phyloP scores from a whole-genome alignment of 495 filamentous ascomycete species.

The Pseudoneurospora amorphoporcata region DNA sequence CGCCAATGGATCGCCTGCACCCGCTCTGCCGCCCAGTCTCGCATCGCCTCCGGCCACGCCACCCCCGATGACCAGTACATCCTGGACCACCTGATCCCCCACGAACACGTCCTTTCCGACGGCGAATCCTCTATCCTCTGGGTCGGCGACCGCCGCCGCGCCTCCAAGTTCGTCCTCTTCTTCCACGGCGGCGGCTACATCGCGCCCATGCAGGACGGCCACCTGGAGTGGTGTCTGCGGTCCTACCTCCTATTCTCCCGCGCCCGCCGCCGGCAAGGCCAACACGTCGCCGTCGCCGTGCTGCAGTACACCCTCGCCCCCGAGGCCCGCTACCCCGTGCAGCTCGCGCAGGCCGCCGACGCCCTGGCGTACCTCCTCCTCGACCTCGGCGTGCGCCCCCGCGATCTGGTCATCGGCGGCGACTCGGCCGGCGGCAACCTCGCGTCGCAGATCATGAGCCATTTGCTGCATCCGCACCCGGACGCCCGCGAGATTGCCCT shows the following conservation, averaged over 20 bases:
- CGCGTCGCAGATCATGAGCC: constrained; percentile 15
- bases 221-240: constrained; percentile 19
- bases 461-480: constrained; percentile 20
- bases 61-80: constrained; percentile 3
- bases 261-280: background rate
- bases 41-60: background rate
- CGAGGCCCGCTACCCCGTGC: constrained; percentile 14
- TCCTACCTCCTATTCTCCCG: constrained; percentile 9
- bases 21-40: background rate
- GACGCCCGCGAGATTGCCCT: constrained; percentile 2
- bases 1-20: constrained; percentile 6
- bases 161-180: constrained; percentile 24
- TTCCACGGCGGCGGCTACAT: constrained; percentile 27
- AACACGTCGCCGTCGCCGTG: constrained; percentile 20
- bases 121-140: constrained; percentile 17
- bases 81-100: constrained; percentile 3
- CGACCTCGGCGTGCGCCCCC: constrained; percentile 9
- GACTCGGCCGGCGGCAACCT: constrained; percentile 26
- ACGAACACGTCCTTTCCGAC: constrained; percentile 13
- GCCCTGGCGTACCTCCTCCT: constrained; percentile 17
- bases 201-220: constrained; percentile 9
- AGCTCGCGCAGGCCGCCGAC: constrained; percentile 19
- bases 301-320: constrained; percentile 24
- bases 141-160: constrained; percentile 20
- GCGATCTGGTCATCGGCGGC: constrained; percentile 20